Conservation (phyloP, 2,329 filamentous ascomycete species). For the Fusarium oligoseptatum region DNA sequence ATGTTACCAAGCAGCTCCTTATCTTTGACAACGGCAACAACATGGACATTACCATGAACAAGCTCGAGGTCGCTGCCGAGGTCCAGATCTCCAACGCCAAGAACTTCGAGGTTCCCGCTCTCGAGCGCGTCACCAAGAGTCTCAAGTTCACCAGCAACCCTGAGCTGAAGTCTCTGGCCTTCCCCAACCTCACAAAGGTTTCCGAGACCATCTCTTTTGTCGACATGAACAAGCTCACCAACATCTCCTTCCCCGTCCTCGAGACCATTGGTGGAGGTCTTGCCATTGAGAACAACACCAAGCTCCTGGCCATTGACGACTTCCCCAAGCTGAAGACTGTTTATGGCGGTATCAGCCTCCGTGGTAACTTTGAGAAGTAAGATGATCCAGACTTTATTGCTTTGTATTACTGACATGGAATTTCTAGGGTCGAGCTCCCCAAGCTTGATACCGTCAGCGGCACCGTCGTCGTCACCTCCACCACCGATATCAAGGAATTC, state of each 20-base stretch:
- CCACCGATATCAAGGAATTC: conserved; percentile 71
- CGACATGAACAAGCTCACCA: conserved; percentile 73
- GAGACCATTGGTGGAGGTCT: conserved; percentile 81
- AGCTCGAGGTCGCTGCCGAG: conserved; percentile 72
- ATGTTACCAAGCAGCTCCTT: conserved; percentile 77
- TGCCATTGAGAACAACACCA: conserved; percentile 91
- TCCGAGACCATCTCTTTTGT: conserved; percentile 70
- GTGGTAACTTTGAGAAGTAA: conserved; percentile 86
- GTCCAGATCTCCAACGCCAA: conserved; percentile 80
- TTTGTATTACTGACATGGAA: conserved; percentile 11
- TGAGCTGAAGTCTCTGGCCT: conserved; percentile 70
- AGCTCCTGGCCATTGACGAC: conserved; percentile 72
- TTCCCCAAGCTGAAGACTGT: conserved; percentile 79
- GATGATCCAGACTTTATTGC: conserved; percentile 52
- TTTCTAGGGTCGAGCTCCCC: conserved; percentile 77
- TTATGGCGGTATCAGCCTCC: conserved; percentile 85
- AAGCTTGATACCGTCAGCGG: conserved; percentile 76
- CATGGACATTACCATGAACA: conserved; percentile 79
- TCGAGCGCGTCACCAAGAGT: conserved; percentile 80
- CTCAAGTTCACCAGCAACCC: conserved; percentile 86
- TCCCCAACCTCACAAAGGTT: conserved; percentile 79
- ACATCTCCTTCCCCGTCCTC: conserved; percentile 81
- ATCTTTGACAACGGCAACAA: conserved; percentile 85
- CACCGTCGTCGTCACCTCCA: conserved; percentile 77
- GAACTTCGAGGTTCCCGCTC: conserved; percentile 78